A percentile compares a stretch with the other conserved stretches of the same genome.
These are phyloP conservation scores for Aspergillus carbonarius DNA, from an alignment of 2,329 filamentous ascomycete genomes.

Conservation along the genomic window DNA sequence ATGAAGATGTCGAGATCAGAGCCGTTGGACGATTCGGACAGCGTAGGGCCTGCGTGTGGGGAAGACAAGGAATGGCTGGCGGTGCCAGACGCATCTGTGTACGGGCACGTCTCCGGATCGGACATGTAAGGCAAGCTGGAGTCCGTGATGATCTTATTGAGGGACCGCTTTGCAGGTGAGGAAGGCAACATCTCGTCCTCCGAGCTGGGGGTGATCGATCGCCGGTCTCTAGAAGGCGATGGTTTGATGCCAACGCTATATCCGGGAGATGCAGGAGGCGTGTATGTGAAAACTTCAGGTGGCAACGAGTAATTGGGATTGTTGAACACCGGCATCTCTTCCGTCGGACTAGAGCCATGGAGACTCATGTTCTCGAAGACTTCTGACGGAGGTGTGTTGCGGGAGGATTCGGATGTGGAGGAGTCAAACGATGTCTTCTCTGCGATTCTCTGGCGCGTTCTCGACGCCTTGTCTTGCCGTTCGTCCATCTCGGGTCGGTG, in stretches of 20 bases:
- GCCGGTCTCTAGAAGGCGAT: slow-evolving; percentile 35
- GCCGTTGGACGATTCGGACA: slow-evolving; percentile 34
- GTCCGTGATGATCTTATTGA: slow-evolving; percentile 34
- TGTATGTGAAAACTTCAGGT: slow-evolving; percentile 46
- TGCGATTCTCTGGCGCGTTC: slow-evolving; percentile 48
- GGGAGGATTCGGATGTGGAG: slow-evolving; percentile 39
- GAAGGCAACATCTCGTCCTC: slow-evolving; percentile 40
- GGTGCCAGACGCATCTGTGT: slow-evolving; percentile 30
- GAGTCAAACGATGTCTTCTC: slow-evolving; percentile 38
- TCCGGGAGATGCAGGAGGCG: slow-evolving; percentile 48
- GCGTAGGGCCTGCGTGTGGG: slow-evolving; percentile 36
- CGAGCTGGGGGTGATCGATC: slow-evolving; percentile 40
- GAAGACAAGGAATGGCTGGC: slow-evolving; percentile 36
- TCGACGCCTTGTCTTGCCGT: slow-evolving; percentile 56
- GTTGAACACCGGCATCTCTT: slow-evolving; percentile 31
- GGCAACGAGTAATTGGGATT: slow-evolving; percentile 36
- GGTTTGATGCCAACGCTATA: slow-evolving; percentile 40
- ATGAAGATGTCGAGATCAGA: slow-evolving; percentile 45
- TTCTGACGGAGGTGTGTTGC: slow-evolving; percentile 45
- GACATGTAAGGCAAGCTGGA: slow-evolving; percentile 28
- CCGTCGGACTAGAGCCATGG: slow-evolving; percentile 34
- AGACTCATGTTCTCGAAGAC: slow-evolving; percentile 42
- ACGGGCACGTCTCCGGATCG: slow-evolving; percentile 29
- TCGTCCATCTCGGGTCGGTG: slow-evolving; percentile 60
- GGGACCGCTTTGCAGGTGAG: slow-evolving; percentile 31